Evolutionary conservation across 2,329 filamentous ascomycete species (phyloP).

Genomic region (Raffaelea ambrosiae): DNA sequence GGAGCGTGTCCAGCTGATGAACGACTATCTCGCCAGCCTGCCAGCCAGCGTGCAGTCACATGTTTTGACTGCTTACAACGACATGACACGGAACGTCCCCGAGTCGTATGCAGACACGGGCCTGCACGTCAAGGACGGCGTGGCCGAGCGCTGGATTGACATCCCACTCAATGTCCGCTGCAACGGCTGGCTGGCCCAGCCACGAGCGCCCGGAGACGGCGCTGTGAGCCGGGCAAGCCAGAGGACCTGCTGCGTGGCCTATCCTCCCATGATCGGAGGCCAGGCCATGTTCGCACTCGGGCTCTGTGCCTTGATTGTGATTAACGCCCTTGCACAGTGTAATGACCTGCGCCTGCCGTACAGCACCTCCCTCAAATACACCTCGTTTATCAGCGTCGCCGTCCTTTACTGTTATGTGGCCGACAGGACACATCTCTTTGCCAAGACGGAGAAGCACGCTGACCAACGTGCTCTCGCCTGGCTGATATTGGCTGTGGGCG

Average conservation of each 20-base stretch:
- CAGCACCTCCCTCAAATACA: not conserved
- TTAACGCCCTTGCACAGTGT: not conserved
- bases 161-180: conserved; percentile 46
- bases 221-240: conserved; percentile 23
- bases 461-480: conserved; percentile 16
- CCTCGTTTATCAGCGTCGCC: not conserved
- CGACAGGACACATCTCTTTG: conserved; percentile 45
- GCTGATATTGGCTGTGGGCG: conserved; percentile 12
- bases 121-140: conserved; percentile 35
- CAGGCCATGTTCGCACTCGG: conserved; percentile 19
- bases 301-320: not conserved
- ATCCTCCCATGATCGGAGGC: conserved; percentile 25
- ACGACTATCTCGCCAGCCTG: conserved; percentile 36
- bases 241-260: conserved; percentile 43
- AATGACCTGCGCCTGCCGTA: not conserved
- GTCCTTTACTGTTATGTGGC: conserved; percentile 38
- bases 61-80: conserved; percentile 40
- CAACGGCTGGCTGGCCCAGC: conserved; percentile 33
- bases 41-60: conserved; percentile 30
- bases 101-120: conserved; percentile 36
- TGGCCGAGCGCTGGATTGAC: conserved; percentile 40
- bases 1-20: conserved; percentile 42
- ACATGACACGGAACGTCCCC: conserved; percentile 30
- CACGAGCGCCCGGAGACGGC: conserved; percentile 18
- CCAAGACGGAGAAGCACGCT: conserved; percentile 36